Evolutionary conservation across 169 alveolate species (phyloP).

Genomic region (Theileria parva): DNA sequence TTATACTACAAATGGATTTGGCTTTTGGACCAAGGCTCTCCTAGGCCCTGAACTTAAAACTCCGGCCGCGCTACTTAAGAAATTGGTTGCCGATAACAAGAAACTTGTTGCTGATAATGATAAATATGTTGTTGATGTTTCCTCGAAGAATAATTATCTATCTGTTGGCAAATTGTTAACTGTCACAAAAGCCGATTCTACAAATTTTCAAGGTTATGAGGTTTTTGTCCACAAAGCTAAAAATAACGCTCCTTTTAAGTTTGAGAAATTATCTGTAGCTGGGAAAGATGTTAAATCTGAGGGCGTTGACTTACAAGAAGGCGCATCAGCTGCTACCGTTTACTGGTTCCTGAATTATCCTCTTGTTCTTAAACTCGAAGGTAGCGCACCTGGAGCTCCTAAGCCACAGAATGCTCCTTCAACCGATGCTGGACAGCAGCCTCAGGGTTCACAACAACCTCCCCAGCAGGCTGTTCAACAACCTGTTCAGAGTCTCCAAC

Average conservation of each 20-base stretch:
- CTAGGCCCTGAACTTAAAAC: neutral
- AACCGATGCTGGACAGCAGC: neutral
- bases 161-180: neutral
- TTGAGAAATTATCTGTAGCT: neutral
- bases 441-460: neutral
- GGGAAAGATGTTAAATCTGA: constrained; percentile 8
- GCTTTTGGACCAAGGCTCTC: constrained; percentile 5
- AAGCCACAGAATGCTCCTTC: neutral
- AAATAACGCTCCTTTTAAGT: neutral
- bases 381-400: neutral
- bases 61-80: neutral
- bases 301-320: neutral
- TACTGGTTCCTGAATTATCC: constrained; percentile 7
- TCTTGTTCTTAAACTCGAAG: neutral
- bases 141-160: neutral
- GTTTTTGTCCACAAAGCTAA: neutral
- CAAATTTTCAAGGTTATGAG: neutral
- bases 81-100: constrained; percentile 4
- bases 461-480: neutral
- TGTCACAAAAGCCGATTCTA: neutral
- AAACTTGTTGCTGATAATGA: neutral
- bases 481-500: neutral
- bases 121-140: neutral
- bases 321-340: neutral
- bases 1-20: neutral